Evolutionary conservation across 345 rosid species (phyloP), one percentile per base, ranked within the genome.

Genomic region (Populus alba): DNA sequence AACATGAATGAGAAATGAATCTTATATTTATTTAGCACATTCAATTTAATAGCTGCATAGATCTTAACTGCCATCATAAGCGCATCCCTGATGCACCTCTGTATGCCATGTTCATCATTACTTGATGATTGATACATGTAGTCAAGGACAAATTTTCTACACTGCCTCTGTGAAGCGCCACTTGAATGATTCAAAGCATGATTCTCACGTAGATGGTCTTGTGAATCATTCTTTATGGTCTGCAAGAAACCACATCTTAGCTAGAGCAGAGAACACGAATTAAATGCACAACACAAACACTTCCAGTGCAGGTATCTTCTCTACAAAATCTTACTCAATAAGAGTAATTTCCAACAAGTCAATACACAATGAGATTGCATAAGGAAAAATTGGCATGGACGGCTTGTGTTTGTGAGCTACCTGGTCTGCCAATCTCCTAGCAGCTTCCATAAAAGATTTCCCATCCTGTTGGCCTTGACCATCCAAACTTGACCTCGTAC

Each of bases 1-100:
- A 55, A 29, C 27, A 66, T 18, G 43, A 49, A 7, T 55, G 29
- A 55, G n/a, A 70, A 0, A 13, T 12, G 53, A 71, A 41, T 68
- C 79, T 27, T 63, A 51, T 67, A 39, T 27, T 37, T 68, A 22
- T 27, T 74, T 10, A 41, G 41, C 61, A 35, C 39, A 45, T 51
- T 22, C 27, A 49, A 39, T 16, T 68, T 65, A 35, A 25, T 38
- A 74, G 49, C 72, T 75, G 70, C 77, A 68, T 76, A 79, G 55
- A 89, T 90, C 94, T 87, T 85, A 70, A 78, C 76, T 75, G 66
- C 71, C 71, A 79, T 74, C 29, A 72, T 45, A 79, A 86, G 86
- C 47, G 89, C 88, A 79, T 88, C 89, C 43, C 39, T 83, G 68
- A 92, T 83, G 83, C 91, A 89, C 66, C 78, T 65, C 66, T 71